Base-by-base conservation (phyloP, 306 rosid genomes). In the Glycyrrhiza uralensis region DNA sequence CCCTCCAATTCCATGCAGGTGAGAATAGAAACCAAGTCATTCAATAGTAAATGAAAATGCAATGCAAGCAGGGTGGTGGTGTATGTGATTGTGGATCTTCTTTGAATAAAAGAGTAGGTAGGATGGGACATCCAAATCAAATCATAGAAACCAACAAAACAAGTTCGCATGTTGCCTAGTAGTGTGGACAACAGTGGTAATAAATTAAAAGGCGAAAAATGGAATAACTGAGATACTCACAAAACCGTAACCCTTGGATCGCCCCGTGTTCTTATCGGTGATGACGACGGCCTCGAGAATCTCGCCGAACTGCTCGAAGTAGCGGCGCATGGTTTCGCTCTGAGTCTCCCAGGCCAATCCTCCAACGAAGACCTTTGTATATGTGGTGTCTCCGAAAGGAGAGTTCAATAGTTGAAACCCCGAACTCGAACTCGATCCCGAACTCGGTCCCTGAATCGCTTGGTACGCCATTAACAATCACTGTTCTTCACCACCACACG, bases 231-330 rank as follows among this genome's bases (percentile, higher is more conserved):
- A 76, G 75, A 80, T 79, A 86, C 98, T 93, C 87, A 94, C 97
- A 62, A 94, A 94, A 78, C 98, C 98, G 51, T 94, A 94, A 83
- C 98, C 97, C 75, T 94, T 94, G 82, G 98, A 94, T 91, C 98
- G 84, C 6, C 96, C 95, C 0, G 98, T 87, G 66, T 89, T 89
- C 95, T 89, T 94, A 76, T 94, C 98, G 4, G 92, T 79, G 56
- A 94, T 91, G 9, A 94, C 98, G 0, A 94, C 98, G 42, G 97
- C 98, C 80, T 94, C 98, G 10, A 89, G 97, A 85, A 94, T 94
- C 51, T 89, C 91, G 4, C 97, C 96, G 15, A 91, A 94, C 38
- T 91, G 91, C 19, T 87, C 90, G 74, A 94, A 94, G 74, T 93
- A 79, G 42, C 88, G 88, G 57, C 92, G 87, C 97, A 93, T 83